Evolutionary conservation across 192 early-diverging fungal genomes (phyloP).

Genomic region (Gorgonomyces haynaldii): DNA sequence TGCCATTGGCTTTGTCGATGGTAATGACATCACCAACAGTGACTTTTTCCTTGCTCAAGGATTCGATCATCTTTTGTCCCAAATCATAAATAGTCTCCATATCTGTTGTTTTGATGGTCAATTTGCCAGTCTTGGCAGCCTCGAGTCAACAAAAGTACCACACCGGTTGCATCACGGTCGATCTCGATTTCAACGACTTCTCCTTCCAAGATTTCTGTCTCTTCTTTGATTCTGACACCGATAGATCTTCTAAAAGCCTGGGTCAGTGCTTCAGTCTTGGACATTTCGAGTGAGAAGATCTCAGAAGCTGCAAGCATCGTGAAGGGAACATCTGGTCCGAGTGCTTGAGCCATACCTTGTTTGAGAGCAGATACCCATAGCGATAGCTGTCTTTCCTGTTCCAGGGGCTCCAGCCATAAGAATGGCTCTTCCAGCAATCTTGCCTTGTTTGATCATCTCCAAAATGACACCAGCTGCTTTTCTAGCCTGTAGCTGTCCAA

Average conservation of each 20-base stretch:
- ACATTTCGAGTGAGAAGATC: slow-evolving; percentile 98
- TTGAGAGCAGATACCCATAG: slow-evolving; percentile 63
- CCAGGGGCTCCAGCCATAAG: slow-evolving; percentile 98
- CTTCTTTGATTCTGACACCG: slow-evolving; percentile 96
- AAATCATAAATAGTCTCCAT: slow-evolving; percentile 99
- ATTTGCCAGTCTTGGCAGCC: slow-evolving; percentile 91
- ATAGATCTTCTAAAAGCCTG: slow-evolving; percentile 97
- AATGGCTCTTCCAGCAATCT: slow-evolving; percentile 92
- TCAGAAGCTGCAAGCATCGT: slow-evolving; percentile 96
- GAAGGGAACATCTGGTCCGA: slow-evolving; percentile 92
- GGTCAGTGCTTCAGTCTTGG: slow-evolving; percentile 93
- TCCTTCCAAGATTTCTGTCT: slow-evolving; percentile 96
- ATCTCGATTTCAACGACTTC: slow-evolving; percentile 98
- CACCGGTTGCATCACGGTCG: slow-evolving; percentile 82
- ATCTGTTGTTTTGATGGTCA: slow-evolving; percentile 97
- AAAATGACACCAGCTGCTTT: slow-evolving; percentile 94
- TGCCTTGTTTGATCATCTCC: slow-evolving; percentile 94
- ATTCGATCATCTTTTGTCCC: slow-evolving; percentile 97
- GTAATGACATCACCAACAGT: slow-evolving; percentile 94
- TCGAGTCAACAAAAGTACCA: slow-evolving; percentile 39
- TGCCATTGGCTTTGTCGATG: slow-evolving; percentile 95
- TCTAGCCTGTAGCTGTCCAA: slow-evolving; percentile 88
- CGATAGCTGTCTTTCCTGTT: slow-evolving; percentile 98
- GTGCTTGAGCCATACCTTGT: slow-evolving; percentile 77
- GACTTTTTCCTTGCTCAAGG: slow-evolving; percentile 95